Evolutionary conservation across 192 early-diverging fungal genomes (phyloP).

Genomic region (Rhizophagus clarus): DNA sequence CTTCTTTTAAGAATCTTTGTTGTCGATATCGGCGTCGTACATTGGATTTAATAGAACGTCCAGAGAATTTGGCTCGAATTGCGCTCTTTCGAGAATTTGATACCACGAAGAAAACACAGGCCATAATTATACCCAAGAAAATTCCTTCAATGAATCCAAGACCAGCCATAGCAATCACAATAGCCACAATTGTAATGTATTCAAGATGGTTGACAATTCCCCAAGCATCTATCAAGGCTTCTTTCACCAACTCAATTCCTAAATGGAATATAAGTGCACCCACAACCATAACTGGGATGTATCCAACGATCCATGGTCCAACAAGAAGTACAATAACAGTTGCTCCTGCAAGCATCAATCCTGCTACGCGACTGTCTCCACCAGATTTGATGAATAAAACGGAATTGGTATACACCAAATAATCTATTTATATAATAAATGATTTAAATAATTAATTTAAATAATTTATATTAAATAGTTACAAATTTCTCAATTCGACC

Average conservation of each 20-base stretch:
- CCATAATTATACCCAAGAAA: conserved; percentile 87
- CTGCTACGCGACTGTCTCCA: conserved; percentile 84
- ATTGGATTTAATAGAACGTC: conserved; percentile 75
- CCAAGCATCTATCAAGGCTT: conserved; percentile 87
- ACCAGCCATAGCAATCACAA: conserved; percentile 84
- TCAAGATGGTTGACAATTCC: conserved; percentile 84
- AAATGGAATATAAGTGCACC: conserved; percentile 96
- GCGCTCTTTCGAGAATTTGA: conserved; percentile 67
- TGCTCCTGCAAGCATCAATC: conserved; percentile 75
- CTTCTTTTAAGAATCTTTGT: conserved; percentile 81
- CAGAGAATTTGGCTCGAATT: conserved; percentile 68
- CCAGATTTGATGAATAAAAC: conserved; percentile 92
- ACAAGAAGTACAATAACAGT: conserved; percentile 78
- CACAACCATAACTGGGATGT: conserved; percentile 93
- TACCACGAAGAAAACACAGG: conserved; percentile 94
- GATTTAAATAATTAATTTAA: conserved; percentile 2
- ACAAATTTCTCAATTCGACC: background rate
- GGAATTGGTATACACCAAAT: conserved; percentile 92
- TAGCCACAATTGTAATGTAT: conserved; percentile 85
- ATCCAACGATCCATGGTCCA: conserved; percentile 85
- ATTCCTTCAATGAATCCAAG: conserved; percentile 98
- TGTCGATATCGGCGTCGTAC: conserved; percentile 89
- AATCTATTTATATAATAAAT: conserved; percentile 53
- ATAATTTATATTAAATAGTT: background rate
- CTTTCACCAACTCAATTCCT: conserved; percentile 90